Evolutionary conservation across 371 early-diverging fungal genomes (phyloP).

Genomic region (Rhizopus sp.): DNA sequence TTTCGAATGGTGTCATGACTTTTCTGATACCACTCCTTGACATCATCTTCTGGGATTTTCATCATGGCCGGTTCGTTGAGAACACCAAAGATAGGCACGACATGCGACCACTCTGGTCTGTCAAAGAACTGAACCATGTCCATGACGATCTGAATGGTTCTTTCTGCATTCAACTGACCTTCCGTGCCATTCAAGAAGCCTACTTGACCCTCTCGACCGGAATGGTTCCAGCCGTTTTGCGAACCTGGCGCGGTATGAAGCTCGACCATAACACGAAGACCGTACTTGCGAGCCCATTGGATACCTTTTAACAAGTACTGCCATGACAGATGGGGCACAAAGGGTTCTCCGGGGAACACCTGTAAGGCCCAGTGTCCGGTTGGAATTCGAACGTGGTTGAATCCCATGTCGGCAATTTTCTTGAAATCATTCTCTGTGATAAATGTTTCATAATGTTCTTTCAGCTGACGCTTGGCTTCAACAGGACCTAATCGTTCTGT

Average conservation of each 20-base stretch:
- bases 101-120: slow-evolving; percentile 53
- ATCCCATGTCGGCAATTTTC: slow-evolving; percentile 61
- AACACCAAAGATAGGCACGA: slow-evolving; percentile 56
- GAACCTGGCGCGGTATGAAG: slow-evolving; percentile 79
- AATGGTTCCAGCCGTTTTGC: slow-evolving; percentile 80
- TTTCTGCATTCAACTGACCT: slow-evolving; percentile 36
- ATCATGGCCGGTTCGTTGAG: slow-evolving; percentile 52
- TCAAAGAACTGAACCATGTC: slow-evolving; percentile 42
- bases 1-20: slow-evolving; percentile 39
- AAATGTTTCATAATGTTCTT: slow-evolving; percentile 66
- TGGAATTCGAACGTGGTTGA: slow-evolving; percentile 79
- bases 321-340: slow-evolving; percentile 56
- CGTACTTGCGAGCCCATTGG: slow-evolving; percentile 70
- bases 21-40: slow-evolving; percentile 35
- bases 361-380: slow-evolving; percentile 75
- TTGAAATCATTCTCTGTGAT: slow-evolving; percentile 71
- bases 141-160: slow-evolving; percentile 34
- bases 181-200: slow-evolving; percentile 54
- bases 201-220: slow-evolving; percentile 50
- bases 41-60: slow-evolving; percentile 22
- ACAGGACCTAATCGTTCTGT: slow-evolving; percentile 59
- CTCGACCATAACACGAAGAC: slow-evolving; percentile 73
- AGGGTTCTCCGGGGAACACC: slow-evolving; percentile 50
- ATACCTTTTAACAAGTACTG: slow-evolving; percentile 61
- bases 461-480: slow-evolving; percentile 52